Base-by-base conservation (phyloP, 2,329 filamentous ascomycete species). In the Arthrobotrys musiformis region DNA sequence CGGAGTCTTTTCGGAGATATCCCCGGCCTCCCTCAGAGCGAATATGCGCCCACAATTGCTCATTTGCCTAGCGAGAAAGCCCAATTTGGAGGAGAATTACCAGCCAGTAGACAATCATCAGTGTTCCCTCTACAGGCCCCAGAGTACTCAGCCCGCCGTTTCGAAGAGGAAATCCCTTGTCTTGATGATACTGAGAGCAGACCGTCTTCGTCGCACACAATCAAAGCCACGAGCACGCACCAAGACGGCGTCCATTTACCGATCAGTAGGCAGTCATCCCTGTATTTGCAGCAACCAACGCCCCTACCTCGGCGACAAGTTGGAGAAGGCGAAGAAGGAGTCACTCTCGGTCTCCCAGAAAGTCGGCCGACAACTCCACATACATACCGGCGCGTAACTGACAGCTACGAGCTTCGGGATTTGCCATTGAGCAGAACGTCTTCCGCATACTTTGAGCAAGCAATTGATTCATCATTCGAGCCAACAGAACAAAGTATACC, bases 1-100 rank as follows among this genome's bases (percentile, higher is more conserved):
- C 73, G 52, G 7, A 77, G 66, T 17, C 28, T 77, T n/a, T 77
- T 77, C 44, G 73, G 73, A 22, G 60, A 77, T 46, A 37, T 77
- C 7, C 66, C 73, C 6, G 66, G 44, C 11, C 48, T 77, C 7
- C 73, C 66, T 3, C 60, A 28, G 42, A 64, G 60, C 11, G 73
- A 77, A 15, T 11, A 48, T 6, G 4, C 37, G 2, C 66, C 52
- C n/a, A 28, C 26, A 35, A 33, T 0, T 17, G 15, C 19, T 13
- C 30, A 37, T 33, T n/a, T 26, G 1, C 19, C 17, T 8, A 5
- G 4, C 11, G 33, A 58, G 9, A 19, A 26, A 4, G 0, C 13
- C 11, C 8, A 40, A 11, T 7, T 40, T 11, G 4, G 4, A 15
- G 15, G 11, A 4, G 58, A 60, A 15, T 26, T 77, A 4, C 73